Conservation (phyloP, 139 green algal species). For the Eudorina sp. region DNA sequence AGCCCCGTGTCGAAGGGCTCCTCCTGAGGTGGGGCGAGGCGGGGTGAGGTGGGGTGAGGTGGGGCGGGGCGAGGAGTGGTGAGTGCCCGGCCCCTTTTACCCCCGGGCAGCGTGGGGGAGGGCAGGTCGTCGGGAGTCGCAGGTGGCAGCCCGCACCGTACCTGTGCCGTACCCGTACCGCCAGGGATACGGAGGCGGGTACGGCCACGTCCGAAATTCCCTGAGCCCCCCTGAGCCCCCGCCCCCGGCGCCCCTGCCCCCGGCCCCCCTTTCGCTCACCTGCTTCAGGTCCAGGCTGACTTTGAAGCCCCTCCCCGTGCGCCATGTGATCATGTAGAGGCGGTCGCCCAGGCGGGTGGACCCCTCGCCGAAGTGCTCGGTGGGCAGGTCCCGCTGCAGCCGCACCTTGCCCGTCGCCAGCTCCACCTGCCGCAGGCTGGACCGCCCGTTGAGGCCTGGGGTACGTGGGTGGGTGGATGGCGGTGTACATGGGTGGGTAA, state of each 20-base stretch:
- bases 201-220: too few relatives aligned
- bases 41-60: not conserved
- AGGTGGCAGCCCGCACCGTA: too few relatives aligned
- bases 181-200: too few relatives aligned
- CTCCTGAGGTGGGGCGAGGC: constrained; percentile 40
- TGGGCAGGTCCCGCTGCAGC: not conserved
- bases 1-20: constrained; percentile 69
- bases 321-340: constrained; percentile 88
- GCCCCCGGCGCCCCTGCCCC: not conserved
- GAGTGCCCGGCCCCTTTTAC: too few relatives aligned
- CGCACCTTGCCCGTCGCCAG: constrained; percentile 73
- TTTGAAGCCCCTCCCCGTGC: constrained; percentile 51
- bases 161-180: too few relatives aligned
- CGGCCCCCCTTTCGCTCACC: constrained; percentile 43
- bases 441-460: constrained; percentile 84
- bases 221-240: not conserved
- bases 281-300: constrained; percentile 55
- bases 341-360: constrained; percentile 68
- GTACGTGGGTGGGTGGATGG: too few relatives aligned
- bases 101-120: too few relatives aligned
- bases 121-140: too few relatives aligned
- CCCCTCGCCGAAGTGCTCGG: constrained; percentile 87
- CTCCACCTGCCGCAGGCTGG: constrained; percentile 78
- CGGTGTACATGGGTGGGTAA: too few relatives aligned
- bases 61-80: not conserved